These are phyloP conservation scores for Neodidymelliopsis sp. DNA, from an alignment of 2,329 filamentous ascomycete species.

Conservation along the genomic window DNA sequence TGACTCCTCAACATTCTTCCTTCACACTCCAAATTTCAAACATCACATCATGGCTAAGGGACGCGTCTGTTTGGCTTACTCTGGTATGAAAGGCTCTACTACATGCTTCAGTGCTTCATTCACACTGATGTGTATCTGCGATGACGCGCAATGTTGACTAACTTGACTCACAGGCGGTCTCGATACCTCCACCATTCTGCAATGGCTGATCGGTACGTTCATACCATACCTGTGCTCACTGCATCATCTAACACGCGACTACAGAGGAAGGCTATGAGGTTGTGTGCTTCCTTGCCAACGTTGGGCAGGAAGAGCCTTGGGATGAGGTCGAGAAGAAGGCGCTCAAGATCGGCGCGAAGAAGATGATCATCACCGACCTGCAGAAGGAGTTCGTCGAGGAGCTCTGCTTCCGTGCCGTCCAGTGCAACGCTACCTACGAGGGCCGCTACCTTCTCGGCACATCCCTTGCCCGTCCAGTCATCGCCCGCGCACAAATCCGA, in stretches of 20 bases:
- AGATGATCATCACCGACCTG: slow-evolving; percentile 70
- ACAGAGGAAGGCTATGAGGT: slow-evolving; percentile 66
- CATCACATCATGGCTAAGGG: slow-evolving; percentile 47
- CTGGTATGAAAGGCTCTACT: slow-evolving; percentile 39
- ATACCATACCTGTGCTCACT: no score
- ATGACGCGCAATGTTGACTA: slow-evolving; percentile 23
- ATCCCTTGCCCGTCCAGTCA: slow-evolving; percentile 72
- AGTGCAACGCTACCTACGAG: slow-evolving; percentile 69
- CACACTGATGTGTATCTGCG: background rate
- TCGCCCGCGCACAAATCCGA: slow-evolving; percentile 70
- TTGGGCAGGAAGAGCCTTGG: slow-evolving; percentile 67
- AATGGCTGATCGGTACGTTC: slow-evolving; percentile 47
- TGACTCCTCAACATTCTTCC: slow-evolving; percentile 25
- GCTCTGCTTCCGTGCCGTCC: slow-evolving; percentile 80
- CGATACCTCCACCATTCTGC: slow-evolving; percentile 62
- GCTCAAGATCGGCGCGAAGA: slow-evolving; percentile 70
- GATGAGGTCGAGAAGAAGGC: slow-evolving; percentile 73
- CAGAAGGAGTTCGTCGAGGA: slow-evolving; percentile 80
- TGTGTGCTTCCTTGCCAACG: slow-evolving; percentile 64
- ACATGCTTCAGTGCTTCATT: background rate
- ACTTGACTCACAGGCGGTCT: slow-evolving; percentile 57
- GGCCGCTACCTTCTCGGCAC: slow-evolving; percentile 63
- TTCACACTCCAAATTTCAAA: slow-evolving; percentile 10
- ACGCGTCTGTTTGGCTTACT: slow-evolving; percentile 60
- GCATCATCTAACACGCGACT: slow-evolving; percentile 12